Percentiles rank a stretch among this genome's conserved stretches.
These are phyloP conservation scores for Auriscalpium microsporum DNA, from an alignment of 768 basidiomycete species.

Conservation along the genomic window DNA sequence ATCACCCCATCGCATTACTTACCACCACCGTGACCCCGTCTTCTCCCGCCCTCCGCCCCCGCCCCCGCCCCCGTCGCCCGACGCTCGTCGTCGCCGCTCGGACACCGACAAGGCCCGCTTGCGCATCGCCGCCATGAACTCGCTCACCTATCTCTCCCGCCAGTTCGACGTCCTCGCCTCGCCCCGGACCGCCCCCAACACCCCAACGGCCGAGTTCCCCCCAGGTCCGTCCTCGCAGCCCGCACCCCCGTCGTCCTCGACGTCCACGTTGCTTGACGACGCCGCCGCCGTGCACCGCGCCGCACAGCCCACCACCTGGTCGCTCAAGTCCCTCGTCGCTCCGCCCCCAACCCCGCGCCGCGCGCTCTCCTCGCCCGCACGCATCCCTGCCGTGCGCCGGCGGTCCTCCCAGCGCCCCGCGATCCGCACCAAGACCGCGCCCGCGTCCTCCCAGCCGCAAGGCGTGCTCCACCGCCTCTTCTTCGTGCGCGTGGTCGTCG, in stretches of 20 bases:
- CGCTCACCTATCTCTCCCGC: conserved; percentile 71
- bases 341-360: conserved; percentile 11
- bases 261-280: background rate
- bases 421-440: conserved; percentile 6
- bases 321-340: conserved; percentile 15
- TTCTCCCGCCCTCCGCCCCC: background rate
- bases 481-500: conserved; percentile 60
- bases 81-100: background rate
- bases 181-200: conserved; percentile 49
- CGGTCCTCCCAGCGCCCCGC: conserved; percentile 5
- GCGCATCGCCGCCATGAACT: conserved; percentile 51
- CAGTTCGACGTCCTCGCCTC: conserved; percentile 72
- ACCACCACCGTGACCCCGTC: background rate
- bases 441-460: conserved; percentile 20
- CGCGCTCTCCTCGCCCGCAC: conserved; percentile 9
- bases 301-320: conserved; percentile 6
- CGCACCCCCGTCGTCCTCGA: background rate
- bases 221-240: conserved; percentile 15
- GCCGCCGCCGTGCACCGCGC: background rate
- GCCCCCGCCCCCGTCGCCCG: background rate
- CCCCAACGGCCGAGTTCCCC: conserved; percentile 35
- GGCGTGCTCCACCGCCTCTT: conserved; percentile 41
- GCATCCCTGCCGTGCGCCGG: conserved; percentile 9
- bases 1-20: background rate
- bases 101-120: background rate